These are phyloP conservation scores for Suhomyces bokatorum DNA, from an alignment of 1,139 yeast species.

Conservation along the genomic window DNA sequence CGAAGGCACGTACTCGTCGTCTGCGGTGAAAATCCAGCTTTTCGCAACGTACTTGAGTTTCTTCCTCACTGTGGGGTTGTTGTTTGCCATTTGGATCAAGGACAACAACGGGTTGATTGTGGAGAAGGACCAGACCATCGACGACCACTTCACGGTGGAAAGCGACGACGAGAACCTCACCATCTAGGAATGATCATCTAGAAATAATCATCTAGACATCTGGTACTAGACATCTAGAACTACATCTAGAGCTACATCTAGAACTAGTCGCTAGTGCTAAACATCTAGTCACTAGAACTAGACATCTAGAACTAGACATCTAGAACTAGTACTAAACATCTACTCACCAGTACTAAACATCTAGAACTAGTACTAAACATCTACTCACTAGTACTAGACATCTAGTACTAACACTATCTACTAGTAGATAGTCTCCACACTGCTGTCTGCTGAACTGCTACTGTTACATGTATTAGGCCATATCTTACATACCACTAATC, in stretches of 20 bases:
- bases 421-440: background rate
- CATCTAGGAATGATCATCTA: no score
- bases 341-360: no score
- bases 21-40: slow-evolving; percentile 1
- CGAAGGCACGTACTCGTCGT: slow-evolving; percentile 3
- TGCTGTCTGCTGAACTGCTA: slow-evolving; percentile 1
- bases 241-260: no score
- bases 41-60: slow-evolving; percentile 20
- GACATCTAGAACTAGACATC: no score
- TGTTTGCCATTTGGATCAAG: slow-evolving; percentile 39
- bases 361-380: no score
- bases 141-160: slow-evolving; percentile 24
- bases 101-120: slow-evolving; percentile 36
- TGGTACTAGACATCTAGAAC: no score
- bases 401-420: no score
- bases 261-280: no score
- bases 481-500: slow-evolving; percentile 7
- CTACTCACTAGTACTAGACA: no score
- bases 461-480: slow-evolving; percentile 1
- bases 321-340: no score
- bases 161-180: slow-evolving; percentile 20
- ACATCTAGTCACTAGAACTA: no score
- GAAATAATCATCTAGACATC: no score
- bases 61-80: slow-evolving; percentile 21
- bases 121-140: slow-evolving; percentile 23